Evolutionary conservation across 2,329 filamentous ascomycete species (phyloP), one percentile per base, ranked within the genome.

Genomic region (Neocucurbitaria cava): DNA sequence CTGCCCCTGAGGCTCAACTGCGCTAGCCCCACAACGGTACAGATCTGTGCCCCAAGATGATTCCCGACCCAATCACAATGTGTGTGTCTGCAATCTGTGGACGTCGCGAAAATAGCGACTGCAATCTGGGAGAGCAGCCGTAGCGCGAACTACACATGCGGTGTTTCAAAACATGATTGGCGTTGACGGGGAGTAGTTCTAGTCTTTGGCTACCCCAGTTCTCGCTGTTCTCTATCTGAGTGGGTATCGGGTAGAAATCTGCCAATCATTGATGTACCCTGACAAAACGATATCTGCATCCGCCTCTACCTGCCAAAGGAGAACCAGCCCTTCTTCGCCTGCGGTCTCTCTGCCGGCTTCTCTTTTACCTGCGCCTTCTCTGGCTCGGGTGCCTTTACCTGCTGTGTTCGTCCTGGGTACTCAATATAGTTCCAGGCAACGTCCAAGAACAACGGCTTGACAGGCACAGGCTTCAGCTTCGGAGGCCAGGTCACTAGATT

Each of bases 401-500:
- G 55, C 49, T 73, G 70, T 28, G 76, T 64, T 64, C 86, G 86
- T 30, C 87, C 87, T 0, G 93, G 92, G 71, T 99, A 99, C 44
- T 92, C 87, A 58, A 99, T 93, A 73, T 97, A 98, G 74, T 98
- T 98, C 90, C 92, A 99, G 9, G 95, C 95, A 7, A 96, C 89
- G 71, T 99, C 95, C 54, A 98, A 86, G 82, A 98, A 98, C 30
- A 98, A 83, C 24, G 95, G 95, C 80, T 99, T 99, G 47, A 96
- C 89, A 0, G 95, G 92, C 35, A 98, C 87, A 1, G 89, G 84
- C 58, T 91, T 87, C 62, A 97, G 79, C 71, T 87, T 90, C 1
- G 94, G 93, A 11, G 95, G 95, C 75, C 93, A 97, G 4, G 87
- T 85, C 42, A 98, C 93, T 23, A 99, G 79, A 63, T 94, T 94